A percentile compares a stretch with the other conserved stretches of the same genome.
phyloP scores from a whole-genome alignment of 140 eudicot species.

The Flaveria floridana region DNA sequence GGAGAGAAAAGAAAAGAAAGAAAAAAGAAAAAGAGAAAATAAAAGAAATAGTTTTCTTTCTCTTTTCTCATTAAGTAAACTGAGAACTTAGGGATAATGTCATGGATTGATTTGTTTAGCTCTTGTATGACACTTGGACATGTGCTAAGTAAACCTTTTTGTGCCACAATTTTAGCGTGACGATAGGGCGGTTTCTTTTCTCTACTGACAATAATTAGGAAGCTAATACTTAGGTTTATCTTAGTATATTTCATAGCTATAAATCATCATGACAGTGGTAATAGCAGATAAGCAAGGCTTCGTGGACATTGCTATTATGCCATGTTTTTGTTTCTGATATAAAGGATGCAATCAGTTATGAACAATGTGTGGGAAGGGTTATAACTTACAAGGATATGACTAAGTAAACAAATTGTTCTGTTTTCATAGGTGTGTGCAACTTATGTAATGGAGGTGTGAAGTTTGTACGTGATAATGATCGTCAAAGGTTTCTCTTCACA shows the following conservation, averaged over 20 bases:
- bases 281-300: neutral
- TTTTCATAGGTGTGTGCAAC: conserved; percentile 85
- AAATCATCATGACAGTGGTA: no score
- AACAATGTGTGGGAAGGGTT: neutral
- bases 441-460: conserved; percentile 96
- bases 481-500: conserved; percentile 53
- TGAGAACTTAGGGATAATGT: no score
- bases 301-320: no score
- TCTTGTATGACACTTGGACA: no score
- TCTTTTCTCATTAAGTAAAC: no score
- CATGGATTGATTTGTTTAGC: no score
- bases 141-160: no score
- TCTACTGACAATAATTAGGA: neutral
- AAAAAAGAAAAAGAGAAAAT: no score
- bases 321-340: no score
- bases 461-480: conserved; percentile 89
- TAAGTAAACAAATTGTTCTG: neutral
- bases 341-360: no score
- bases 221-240: conserved; percentile 16
- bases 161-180: neutral
- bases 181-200: neutral
- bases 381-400: conserved; percentile 15
- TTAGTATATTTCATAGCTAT: neutral
- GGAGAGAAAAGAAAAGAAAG: no score
- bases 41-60: no score